Evolutionary conservation across 2,329 filamentous ascomycete genomes (phyloP), one percentile per base, ranked within the genome.

Genomic region (Penicillium sp.): DNA sequence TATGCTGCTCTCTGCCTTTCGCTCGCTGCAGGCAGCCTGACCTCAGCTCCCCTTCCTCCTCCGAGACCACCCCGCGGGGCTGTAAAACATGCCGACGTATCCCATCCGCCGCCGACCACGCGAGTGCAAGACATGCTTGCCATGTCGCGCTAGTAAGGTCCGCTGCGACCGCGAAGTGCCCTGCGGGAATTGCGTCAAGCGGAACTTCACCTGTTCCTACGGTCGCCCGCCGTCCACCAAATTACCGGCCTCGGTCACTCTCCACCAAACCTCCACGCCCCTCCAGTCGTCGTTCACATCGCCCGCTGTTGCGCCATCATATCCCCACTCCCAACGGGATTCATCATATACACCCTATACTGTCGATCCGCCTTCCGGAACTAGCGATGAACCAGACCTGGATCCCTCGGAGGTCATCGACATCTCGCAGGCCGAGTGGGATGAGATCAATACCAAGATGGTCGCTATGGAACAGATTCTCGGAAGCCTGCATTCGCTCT

Each of bases 81-180:
- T 57, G 49, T 39, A 54, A 63, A 61, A 52, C 48, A 61, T 73
- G 71, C 68, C 69, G 56, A 67, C 69, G 14, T 74, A 73, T 55
- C 71, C 71, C 26, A 69, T 74, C 57, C 71, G 71, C 26, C 71
- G 71, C 61, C 63, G 71, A 52, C 71, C 71, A 51, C 71, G 71
- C 56, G 69, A 73, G 61, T 73, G 71, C 61, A 80, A 81, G 61
- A 81, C 81, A 4, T 82, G 81, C 61, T 72, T 77, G 50, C 69
- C 76, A 16, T 83, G 81, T 56, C 79, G 79, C 45, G 74, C 76
- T 22, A 77, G 79, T 49, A 83, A 83, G 71, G 81, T 81, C 65
- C 74, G 79, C 59, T 77, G 75, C 63, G 74, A 77, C 65, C 74
- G 75, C 63, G 72, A 74, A 45, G 59, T 73, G 11, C 75, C 75